These are phyloP conservation scores for Ligustrum vulgare DNA, from an alignment of 257 asterid genomes.

Conservation along the genomic window DNA sequence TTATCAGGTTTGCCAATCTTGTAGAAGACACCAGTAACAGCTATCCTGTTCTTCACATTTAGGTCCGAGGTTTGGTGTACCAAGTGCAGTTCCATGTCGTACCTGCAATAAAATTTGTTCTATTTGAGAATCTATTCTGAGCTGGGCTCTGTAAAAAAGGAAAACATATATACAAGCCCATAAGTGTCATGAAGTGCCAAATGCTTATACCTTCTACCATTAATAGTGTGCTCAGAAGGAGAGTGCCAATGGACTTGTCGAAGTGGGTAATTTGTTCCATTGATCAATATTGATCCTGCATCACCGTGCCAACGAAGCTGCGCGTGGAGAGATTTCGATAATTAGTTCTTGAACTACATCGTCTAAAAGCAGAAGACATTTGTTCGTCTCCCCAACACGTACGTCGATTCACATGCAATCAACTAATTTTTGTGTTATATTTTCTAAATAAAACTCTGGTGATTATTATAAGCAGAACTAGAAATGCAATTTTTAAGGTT, in stretches of 20 bases:
- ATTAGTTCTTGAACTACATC: background rate
- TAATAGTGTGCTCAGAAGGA: slow-evolving; percentile 74
- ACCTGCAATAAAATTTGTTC: slow-evolving; percentile 31
- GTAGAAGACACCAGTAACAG: slow-evolving; percentile 57
- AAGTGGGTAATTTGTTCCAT: slow-evolving; percentile 45
- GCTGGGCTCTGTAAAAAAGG: too few species aligned
- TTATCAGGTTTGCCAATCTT: slow-evolving; percentile 55
- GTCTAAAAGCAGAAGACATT: too few species aligned
- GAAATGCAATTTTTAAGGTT: too few species aligned
- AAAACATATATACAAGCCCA: background rate
- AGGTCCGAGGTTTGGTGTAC: slow-evolving; percentile 50
- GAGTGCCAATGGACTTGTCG: slow-evolving; percentile 75
- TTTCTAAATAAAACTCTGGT: too few species aligned
- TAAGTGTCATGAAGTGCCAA: background rate
- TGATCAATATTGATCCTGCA: slow-evolving; percentile 53
- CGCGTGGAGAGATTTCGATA: background rate
- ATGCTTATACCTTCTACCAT: slow-evolving; percentile 47
- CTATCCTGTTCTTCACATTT: slow-evolving; percentile 31
- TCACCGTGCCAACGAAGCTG: slow-evolving; percentile 56
- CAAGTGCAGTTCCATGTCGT: slow-evolving; percentile 68
- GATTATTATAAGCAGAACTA: too few species aligned
- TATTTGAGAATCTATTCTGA: background rate
- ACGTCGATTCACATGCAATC: too few species aligned
- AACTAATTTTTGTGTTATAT: background rate
- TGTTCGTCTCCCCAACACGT: too few species aligned